Evolutionary conservation across 306 rosid genomes (phyloP).

Genomic region (Carpinus viminea): DNA sequence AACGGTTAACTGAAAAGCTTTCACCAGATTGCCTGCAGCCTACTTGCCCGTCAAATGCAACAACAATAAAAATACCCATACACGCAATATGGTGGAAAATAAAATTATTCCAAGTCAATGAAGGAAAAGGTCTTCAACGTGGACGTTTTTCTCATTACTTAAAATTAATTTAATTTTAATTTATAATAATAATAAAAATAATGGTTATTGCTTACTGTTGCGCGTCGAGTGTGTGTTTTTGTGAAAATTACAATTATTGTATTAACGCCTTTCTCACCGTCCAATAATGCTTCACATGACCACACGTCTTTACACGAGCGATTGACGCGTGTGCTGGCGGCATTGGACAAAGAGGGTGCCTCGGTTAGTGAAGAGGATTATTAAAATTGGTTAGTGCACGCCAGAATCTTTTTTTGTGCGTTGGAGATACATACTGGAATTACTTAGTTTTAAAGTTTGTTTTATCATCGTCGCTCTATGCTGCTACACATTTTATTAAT

Average conservation of each 20-base stretch:
- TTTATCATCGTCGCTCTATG: conserved; percentile 20
- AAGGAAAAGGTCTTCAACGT: not conserved
- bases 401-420: conserved; percentile 59
- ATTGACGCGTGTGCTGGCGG: conserved; percentile 44
- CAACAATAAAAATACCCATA: too few relatives aligned
- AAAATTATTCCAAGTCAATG: conserved; percentile 13
- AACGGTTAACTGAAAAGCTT: too few relatives aligned
- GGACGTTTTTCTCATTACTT: not conserved
- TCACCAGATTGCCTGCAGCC: conserved; percentile 9
- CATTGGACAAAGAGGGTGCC: conserved; percentile 34
- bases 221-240: conserved; percentile 11
- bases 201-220: conserved; percentile 21
- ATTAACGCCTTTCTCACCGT: conserved; percentile 52
- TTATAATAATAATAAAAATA: not conserved
- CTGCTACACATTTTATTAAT: conserved; percentile 9
- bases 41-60: not conserved
- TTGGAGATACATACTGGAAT: conserved; percentile 40
- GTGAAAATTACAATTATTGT: conserved; percentile 33
- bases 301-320: conserved; percentile 52
- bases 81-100: too few relatives aligned
- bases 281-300: conserved; percentile 72
- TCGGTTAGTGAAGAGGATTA: conserved; percentile 46
- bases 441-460: conserved; percentile 68
- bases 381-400: conserved; percentile 61
- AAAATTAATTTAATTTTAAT: not conserved